A percentile compares a stretch with the other conserved stretches of the same genome.
phyloP scores from a whole-genome alignment of 805 yeast genomes.

The Maudiozyma barnettii region DNA sequence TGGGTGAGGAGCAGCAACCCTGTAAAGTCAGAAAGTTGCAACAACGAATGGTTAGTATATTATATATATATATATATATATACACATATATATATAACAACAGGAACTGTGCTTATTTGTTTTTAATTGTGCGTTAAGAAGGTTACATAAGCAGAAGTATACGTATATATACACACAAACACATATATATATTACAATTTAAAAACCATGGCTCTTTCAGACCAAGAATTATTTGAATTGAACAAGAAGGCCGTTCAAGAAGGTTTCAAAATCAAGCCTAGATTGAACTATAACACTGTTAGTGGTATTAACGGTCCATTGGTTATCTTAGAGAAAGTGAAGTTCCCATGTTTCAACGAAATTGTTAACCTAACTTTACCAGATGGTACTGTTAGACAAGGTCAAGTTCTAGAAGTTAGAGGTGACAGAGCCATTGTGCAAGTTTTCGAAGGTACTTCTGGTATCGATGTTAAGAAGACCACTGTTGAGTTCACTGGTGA shows the following conservation, averaged over 20 bases:
- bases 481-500: slow-evolving; percentile 96
- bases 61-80: no score
- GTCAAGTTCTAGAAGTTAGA: slow-evolving; percentile 96
- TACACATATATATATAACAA: no score
- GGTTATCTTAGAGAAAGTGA: slow-evolving; percentile 80
- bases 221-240: slow-evolving; percentile 47
- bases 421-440: slow-evolving; percentile 97
- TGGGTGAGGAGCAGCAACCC: no score
- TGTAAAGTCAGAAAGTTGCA: no score
- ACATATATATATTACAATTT: no score
- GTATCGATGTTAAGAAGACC: slow-evolving; percentile 96
- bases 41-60: no score
- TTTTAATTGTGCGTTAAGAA: no score
- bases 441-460: slow-evolving; percentile 98
- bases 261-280: slow-evolving; percentile 85
- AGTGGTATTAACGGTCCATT: slow-evolving; percentile 98
- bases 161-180: background rate
- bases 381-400: slow-evolving; percentile 90
- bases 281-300: slow-evolving; percentile 89
- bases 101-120: no score
- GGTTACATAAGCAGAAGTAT: background rate
- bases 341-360: slow-evolving; percentile 87
- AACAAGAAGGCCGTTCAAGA: slow-evolving; percentile 88
- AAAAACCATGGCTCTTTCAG: slow-evolving; percentile 25
- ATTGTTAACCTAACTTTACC: slow-evolving; percentile 95